Evolutionary conservation across 371 early-diverging fungal species (phyloP).

Genomic region (Amoeboaphelidium protococcarum): DNA sequence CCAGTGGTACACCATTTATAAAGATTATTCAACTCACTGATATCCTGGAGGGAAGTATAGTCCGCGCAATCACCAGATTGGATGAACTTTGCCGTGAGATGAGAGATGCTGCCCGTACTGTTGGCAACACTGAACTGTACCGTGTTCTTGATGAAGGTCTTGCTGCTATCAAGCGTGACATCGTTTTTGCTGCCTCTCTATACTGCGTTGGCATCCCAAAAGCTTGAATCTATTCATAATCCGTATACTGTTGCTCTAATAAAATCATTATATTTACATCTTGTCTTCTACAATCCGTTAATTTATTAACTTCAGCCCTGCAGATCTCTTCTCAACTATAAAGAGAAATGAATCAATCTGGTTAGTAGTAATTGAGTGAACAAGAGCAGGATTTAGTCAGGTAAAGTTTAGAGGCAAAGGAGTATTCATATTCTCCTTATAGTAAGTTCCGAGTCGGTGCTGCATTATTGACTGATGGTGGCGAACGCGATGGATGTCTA

Average conservation of each 20-base stretch:
- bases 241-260: too few relatives aligned
- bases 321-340: too few relatives aligned
- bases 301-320: too few relatives aligned
- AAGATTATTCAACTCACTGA: constrained; percentile 80
- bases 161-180: constrained; percentile 81
- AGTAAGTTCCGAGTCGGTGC: constrained; percentile 59
- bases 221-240: too few relatives aligned
- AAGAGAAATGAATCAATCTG: too few relatives aligned
- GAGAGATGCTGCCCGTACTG: constrained; percentile 64
- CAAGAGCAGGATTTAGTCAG: too few relatives aligned
- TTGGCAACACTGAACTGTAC: constrained; percentile 77
- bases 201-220: too few relatives aligned
- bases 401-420: constrained; percentile 13
- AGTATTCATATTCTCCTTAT: constrained; percentile 38
- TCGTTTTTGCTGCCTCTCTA: constrained; percentile 92
- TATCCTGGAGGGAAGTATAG: constrained; percentile 88
- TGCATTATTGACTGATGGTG: constrained; percentile 14
- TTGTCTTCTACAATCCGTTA: too few relatives aligned
- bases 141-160: constrained; percentile 85
- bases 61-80: constrained; percentile 83
- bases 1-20: constrained; percentile 71
- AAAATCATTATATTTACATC: too few relatives aligned
- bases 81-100: constrained; percentile 95
- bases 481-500: constrained; percentile 6
- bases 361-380: too few relatives aligned